A percentile compares a stretch with the other conserved stretches of the same genome.
These are phyloP conservation scores for Calocybe cyanea DNA, from an alignment of 768 basidiomycete species.

Conservation along the genomic window DNA sequence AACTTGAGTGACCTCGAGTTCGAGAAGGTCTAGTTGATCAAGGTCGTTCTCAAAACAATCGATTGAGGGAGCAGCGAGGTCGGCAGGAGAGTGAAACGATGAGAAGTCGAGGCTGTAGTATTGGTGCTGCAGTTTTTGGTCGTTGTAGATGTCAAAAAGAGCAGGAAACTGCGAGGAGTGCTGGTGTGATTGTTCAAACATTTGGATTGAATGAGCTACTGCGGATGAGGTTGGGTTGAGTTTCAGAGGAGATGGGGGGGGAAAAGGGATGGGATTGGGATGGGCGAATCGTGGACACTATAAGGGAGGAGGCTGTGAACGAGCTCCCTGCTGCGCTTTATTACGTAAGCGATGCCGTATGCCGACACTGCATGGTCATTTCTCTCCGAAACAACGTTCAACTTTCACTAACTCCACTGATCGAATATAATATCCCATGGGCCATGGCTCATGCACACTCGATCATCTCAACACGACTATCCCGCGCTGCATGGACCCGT, in stretches of 20 bases:
- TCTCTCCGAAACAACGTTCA: constrained; percentile 3
- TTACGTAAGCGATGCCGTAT: constrained; percentile 12
- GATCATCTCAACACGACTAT: no score
- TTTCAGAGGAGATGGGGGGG: constrained; percentile 6
- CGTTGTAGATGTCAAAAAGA: constrained; percentile 11
- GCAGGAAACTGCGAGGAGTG: constrained; percentile 12
- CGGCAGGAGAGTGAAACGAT: constrained; percentile 64
- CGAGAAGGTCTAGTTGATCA: constrained; percentile 67
- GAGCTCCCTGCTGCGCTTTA: constrained; percentile 13
- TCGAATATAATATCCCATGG: no score
- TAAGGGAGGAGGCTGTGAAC: constrained; percentile 6
- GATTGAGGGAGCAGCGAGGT: constrained; percentile 73
- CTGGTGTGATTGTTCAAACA: constrained; percentile 11
- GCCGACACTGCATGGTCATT: constrained; percentile 6
- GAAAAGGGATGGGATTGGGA: no score
- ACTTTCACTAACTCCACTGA: no score
- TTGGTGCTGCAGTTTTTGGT: constrained; percentile 18
- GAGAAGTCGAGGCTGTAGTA: constrained; percentile 54
- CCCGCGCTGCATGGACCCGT: no score
- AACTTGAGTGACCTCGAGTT: constrained; percentile 60
- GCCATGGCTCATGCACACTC: no score
- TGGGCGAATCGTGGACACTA: no score
- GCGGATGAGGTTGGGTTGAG: constrained; percentile 15
- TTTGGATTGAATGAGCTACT: constrained; percentile 4
- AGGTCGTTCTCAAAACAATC: constrained; percentile 84